Base-by-base conservation (phyloP, 768 basidiomycete species). In the Tulasnella sp. region DNA sequence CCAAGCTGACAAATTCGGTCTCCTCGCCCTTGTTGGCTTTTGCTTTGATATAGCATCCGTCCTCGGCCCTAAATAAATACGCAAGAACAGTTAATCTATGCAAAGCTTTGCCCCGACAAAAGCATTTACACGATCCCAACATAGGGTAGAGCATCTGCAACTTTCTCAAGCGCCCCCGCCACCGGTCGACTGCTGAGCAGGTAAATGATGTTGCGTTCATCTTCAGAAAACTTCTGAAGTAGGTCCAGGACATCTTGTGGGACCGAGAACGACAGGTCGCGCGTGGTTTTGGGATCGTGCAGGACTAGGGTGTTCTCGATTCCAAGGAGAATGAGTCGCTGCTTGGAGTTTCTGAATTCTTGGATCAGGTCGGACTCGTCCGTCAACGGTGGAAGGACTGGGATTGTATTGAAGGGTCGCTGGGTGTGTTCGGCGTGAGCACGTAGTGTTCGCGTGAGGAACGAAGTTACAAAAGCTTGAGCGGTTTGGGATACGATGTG, bases 401-500 rank as follows among this genome's bases (percentile, higher is more conserved):
- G 62, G 38, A 80, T 78, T 7, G 56, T 68, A 46, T 36, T 24
- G 71, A 84, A 56, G 79, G 87, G 87, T 68, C 83, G 84, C 78
- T 86, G 86, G 21, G 86, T 86, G 81, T 93, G 93, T 80, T 94
- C 93, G 14, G 90, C 89, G 83, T 93, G 88, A 44, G 92, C 90
- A 74, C 93, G 92, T 31, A 94, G 83, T 82, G 90, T 91, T n/a
- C 94, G 89, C 7, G 89, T 92, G 81, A 95, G 89, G 90, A 95
- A 95, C 5, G 90, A 89, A 2, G 88, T 93, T 58, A 92, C 92
- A 84, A 95, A 96, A 0, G 92, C 88, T 82, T 96, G 95, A 0
- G 95, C 94, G 0, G 93, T 95, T 84, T 96, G 95, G 0, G 93
- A 93, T 18, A 91, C 90, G 75, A 96, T 94, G 81, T 96, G 95